Conservation (phyloP, 1,284 basidiomycete species). For the Cutaneotrichosporon daszewskae region DNA sequence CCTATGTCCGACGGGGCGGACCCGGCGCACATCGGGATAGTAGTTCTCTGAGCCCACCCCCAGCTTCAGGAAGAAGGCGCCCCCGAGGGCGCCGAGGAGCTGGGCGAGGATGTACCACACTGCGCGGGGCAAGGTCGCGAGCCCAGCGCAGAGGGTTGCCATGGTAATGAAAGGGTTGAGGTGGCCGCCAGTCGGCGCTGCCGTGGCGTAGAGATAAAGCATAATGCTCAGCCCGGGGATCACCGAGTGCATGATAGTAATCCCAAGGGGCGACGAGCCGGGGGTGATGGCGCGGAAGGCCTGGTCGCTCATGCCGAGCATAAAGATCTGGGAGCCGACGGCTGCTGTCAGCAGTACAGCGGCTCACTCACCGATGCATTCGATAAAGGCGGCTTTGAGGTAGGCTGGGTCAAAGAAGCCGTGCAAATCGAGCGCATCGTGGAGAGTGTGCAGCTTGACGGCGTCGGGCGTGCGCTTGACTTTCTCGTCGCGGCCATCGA, state of each 20-base stretch:
- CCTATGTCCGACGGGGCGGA: neutral
- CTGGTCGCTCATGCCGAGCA: neutral
- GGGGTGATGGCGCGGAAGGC: neutral
- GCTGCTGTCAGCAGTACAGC: too few relatives aligned
- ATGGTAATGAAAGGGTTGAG: constrained; percentile 8
- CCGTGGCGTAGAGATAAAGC: constrained; percentile 2
- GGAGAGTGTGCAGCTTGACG: neutral
- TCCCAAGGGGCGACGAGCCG: neutral
- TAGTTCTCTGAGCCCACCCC: neutral
- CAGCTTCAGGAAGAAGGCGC: constrained; percentile 1
- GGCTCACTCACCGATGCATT: neutral
- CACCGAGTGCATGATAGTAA: neutral
- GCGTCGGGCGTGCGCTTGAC: constrained; percentile 2
- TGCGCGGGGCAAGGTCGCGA: constrained; percentile 4
- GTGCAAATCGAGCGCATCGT: neutral
- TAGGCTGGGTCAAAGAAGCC: constrained; percentile 2
- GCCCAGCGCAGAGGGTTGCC: constrained; percentile 1
- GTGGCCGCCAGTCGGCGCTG: neutral
- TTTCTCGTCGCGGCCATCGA: neutral
- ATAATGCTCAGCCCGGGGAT: neutral
- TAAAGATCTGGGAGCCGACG: neutral
- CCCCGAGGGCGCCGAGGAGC: neutral
- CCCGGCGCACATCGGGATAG: neutral
- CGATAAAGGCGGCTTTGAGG: constrained; percentile 2
- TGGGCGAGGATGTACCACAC: constrained; percentile 2